A percentile compares a stretch with the other conserved stretches of the same genome.
Evolutionary conservation across 2,329 filamentous ascomycete species (phyloP).

Genomic region (Pseudogymnoascus sp.): DNA sequence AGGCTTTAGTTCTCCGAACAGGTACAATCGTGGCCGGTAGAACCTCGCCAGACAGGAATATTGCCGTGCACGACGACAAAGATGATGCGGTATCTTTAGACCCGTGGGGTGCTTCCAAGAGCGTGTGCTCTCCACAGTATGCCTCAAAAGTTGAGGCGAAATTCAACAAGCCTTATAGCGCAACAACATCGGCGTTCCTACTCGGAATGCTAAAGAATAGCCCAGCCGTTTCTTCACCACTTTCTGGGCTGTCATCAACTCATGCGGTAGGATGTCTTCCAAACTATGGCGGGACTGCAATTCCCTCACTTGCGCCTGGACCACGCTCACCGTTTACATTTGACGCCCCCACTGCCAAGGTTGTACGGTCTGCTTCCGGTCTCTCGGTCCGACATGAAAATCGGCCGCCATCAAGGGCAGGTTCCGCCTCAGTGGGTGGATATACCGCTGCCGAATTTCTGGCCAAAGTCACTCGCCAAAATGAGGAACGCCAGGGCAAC

Average conservation of each 20-base stretch:
- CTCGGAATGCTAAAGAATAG: constrained; percentile 28
- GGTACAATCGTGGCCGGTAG: neutral
- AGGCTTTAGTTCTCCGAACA: constrained; percentile 7
- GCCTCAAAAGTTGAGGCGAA: neutral
- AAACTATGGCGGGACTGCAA: constrained; percentile 27
- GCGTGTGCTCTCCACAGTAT: neutral
- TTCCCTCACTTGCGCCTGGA: constrained; percentile 25
- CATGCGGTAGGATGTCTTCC: constrained; percentile 29
- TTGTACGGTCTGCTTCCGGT: neutral
- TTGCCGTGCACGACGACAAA: constrained; percentile 8
- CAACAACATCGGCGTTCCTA: constrained; percentile 13
- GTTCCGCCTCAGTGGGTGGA: neutral
- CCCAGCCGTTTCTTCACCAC: constrained; percentile 15
- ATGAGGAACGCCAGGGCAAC: constrained; percentile 1
- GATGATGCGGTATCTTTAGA: constrained; percentile 16
- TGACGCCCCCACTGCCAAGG: neutral
- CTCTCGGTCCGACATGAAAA: neutral
- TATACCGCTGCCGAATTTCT: neutral
- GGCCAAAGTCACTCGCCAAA: constrained; percentile 1
- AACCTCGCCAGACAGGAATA: neutral
- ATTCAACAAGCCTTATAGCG: neutral
- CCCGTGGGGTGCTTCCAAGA: constrained; percentile 17
- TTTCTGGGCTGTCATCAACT: constrained; percentile 26
- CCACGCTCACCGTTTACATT: neutral
- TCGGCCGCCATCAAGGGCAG: neutral